Conservation (phyloP, 306 rosid species). For the Phaseolus lunatus region DNA sequence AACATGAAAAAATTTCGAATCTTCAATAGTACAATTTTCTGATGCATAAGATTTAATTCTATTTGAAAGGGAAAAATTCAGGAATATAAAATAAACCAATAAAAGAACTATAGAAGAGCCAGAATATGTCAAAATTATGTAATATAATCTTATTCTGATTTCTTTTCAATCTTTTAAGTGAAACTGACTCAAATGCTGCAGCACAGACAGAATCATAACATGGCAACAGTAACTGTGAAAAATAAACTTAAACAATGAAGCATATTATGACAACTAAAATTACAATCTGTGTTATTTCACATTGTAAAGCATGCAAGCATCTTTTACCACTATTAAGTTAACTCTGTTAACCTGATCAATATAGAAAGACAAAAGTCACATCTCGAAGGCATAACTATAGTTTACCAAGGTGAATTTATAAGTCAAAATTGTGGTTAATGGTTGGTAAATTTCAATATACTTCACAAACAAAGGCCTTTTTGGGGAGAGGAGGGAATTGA, state of each 20-base stretch:
- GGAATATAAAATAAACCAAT: constrained; percentile 35
- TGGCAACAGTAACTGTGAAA: background rate
- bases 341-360: constrained; percentile 8
- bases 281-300: constrained; percentile 35
- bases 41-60: constrained; percentile 33
- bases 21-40: constrained; percentile 25
- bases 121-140: background rate
- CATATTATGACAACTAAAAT: constrained; percentile 29
- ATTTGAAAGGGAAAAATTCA: background rate
- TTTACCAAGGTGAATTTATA: constrained; percentile 27
- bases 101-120: constrained; percentile 19
- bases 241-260: background rate
- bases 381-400: constrained; percentile 25
- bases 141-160: constrained; percentile 24
- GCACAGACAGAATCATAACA: constrained; percentile 4
- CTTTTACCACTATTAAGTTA: constrained; percentile 33
- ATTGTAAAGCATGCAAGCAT: constrained; percentile 31
- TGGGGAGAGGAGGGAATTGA: background rate
- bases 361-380: constrained; percentile 31
- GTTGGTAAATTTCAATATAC: constrained; percentile 31
- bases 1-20: background rate
- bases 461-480: constrained; percentile 28
- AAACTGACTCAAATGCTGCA: constrained; percentile 32
- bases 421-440: constrained; percentile 14
- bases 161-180: constrained; percentile 36